Base-by-base conservation (phyloP, 192 early-diverging fungal genomes). In the Entophlyctis luteolus region DNA sequence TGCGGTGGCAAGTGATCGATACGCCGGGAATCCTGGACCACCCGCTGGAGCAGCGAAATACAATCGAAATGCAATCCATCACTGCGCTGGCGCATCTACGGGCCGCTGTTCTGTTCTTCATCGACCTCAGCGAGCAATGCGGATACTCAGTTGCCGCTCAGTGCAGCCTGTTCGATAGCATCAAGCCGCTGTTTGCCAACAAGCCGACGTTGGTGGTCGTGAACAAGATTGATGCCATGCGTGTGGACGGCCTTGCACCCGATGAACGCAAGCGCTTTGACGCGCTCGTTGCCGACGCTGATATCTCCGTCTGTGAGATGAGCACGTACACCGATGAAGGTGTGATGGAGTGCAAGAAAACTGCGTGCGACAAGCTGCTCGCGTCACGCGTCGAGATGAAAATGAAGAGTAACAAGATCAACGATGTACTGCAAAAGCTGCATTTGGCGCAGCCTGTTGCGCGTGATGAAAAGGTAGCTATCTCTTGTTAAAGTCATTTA, bases 1-100 rank as follows among this genome's bases (percentile, higher is more conserved):
- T 97, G 78, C 82, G 96, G 75, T 99, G 98, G 98, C 98, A 99
- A 78, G 98, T 99, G n/a, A 98, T 99, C 59, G 98, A 99, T 76
- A 99, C 98, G 39, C 98, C 98, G 33, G 98, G 98, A 59, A 98
- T 99, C 75, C 84, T 99, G 48, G 98, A 99, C 80, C 98, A 97
- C 75, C 94, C 98, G 25, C 85, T 99, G 55, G 98, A 99, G 81
- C 88, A 99, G 72, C 87, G 95, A 70, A 99, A 99, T 80, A 98
- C 95, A 33, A 99, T 99, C 68, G 98, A 99, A 81, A 99, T 99
- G 98, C 98, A 99, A 82, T 97, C 94, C 55, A 94, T 99, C 72
- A 99, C 98, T 6, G 98, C 98, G 29, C 82, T 99, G 49, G 98
- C 98, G 8, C 98, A 99, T 75, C 78, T 99, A 79, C 88, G 95